Evolutionary conservation across 768 basidiomycete species (phyloP).

Genomic region (Leccinum broughii): DNA sequence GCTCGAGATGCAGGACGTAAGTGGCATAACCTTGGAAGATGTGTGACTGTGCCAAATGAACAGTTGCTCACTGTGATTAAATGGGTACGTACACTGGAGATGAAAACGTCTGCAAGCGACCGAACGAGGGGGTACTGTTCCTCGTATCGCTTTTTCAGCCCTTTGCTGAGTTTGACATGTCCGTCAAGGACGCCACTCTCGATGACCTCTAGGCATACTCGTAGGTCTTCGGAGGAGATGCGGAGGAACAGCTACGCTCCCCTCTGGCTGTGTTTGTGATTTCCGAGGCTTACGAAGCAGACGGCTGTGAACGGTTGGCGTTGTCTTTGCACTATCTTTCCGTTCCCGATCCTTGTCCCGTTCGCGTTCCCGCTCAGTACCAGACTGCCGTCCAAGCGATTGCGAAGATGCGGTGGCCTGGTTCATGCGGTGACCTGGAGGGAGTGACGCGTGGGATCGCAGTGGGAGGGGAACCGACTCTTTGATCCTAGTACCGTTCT

Average conservation of each 20-base stretch:
- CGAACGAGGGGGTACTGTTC: slow-evolving; percentile 95
- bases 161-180: slow-evolving; percentile 82
- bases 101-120: slow-evolving; percentile 94
- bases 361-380: slow-evolving; percentile 44
- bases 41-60: slow-evolving; percentile 62
- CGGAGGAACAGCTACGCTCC: slow-evolving; percentile 58
- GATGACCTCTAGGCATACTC: slow-evolving; percentile 82
- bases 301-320: slow-evolving; percentile 36
- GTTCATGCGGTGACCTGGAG: slow-evolving; percentile 56
- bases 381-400: slow-evolving; percentile 72
- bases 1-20: slow-evolving; percentile 92
- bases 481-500: slow-evolving; percentile 40
- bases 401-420: slow-evolving; percentile 63
- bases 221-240: slow-evolving; percentile 80
- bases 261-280: slow-evolving; percentile 54
- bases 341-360: slow-evolving; percentile 48
- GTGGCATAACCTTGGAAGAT: slow-evolving; percentile 93
- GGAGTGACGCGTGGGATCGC: slow-evolving; percentile 76
- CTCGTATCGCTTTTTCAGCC: slow-evolving; percentile 86
- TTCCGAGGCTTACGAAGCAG: slow-evolving; percentile 71
- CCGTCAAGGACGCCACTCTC: slow-evolving; percentile 87
- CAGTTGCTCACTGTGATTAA: slow-evolving; percentile 7
- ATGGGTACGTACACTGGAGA: slow-evolving; percentile 73
- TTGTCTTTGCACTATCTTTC: slow-evolving; percentile 42
- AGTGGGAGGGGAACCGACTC: slow-evolving; percentile 74